Evolutionary conservation across 495 filamentous ascomycete species (phyloP).

Genomic region (Pyronema domesticum): DNA sequence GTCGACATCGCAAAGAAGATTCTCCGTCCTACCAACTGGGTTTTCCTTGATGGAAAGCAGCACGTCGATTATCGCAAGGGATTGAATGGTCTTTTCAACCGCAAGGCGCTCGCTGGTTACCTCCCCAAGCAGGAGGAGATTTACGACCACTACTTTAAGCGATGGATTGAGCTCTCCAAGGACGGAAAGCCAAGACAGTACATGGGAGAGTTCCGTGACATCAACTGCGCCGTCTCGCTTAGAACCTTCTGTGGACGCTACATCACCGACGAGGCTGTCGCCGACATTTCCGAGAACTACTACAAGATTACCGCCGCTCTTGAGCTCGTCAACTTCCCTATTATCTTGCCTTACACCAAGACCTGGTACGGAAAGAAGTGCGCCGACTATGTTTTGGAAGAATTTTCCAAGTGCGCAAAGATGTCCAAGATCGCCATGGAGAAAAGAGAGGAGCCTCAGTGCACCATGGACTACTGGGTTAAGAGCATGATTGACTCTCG

Average conservation of each 20-base stretch:
- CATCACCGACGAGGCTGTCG: conserved; percentile 69
- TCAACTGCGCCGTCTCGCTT: conserved; percentile 88
- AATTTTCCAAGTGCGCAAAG: conserved; percentile 79
- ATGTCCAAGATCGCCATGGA: conserved; percentile 88
- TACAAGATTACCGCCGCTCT: conserved; percentile 90
- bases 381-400: conserved; percentile 73
- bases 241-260: conserved; percentile 95
- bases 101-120: conserved; percentile 70
- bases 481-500: conserved; percentile 67
- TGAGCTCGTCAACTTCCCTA: conserved; percentile 95
- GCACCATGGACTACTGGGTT: conserved; percentile 92
- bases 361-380: conserved; percentile 97
- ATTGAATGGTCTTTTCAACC: conserved; percentile 85
- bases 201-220: conserved; percentile 85
- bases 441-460: conserved; percentile 68
- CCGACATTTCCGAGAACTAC: conserved; percentile 94
- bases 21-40: conserved; percentile 83
- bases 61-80: conserved; percentile 97
- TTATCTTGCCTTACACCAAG: conserved; percentile 90
- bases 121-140: conserved; percentile 84
- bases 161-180: conserved; percentile 57
- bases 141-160: conserved; percentile 69
- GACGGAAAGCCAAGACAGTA: conserved; percentile 60
- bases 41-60: conserved; percentile 87
- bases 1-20: conserved; percentile 92